Conservation (phyloP, 139 green algal genomes). For the Ettlia oleoabundans region DNA sequence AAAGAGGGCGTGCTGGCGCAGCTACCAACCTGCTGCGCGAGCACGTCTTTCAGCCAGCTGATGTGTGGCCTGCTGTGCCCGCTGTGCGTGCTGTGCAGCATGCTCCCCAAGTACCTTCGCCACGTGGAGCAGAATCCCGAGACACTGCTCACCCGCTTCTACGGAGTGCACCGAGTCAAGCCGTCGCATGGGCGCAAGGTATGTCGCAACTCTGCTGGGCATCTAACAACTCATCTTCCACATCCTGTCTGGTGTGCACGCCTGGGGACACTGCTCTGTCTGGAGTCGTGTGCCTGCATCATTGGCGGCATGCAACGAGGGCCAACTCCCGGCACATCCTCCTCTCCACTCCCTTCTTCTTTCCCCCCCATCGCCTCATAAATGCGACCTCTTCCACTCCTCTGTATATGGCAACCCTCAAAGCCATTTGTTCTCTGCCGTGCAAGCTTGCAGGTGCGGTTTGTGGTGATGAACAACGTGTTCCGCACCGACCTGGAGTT, state of each 20-base stretch:
- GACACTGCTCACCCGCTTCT: slow-evolving; percentile 84
- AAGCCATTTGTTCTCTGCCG: too few relatives aligned
- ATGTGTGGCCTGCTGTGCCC: not conserved
- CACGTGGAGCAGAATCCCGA: slow-evolving; percentile 66
- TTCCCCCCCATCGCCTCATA: not conserved
- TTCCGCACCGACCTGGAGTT: slow-evolving; percentile 88
- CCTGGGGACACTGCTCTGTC: too few relatives aligned
- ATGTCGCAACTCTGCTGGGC: too few relatives aligned
- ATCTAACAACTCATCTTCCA: too few relatives aligned
- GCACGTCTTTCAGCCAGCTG: too few relatives aligned
- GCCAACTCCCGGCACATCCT: not conserved
- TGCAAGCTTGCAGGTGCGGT: slow-evolving; percentile 87
- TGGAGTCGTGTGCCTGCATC: too few relatives aligned
- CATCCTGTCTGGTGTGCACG: too few relatives aligned
- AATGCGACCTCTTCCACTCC: too few relatives aligned
- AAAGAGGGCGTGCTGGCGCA: too few relatives aligned
- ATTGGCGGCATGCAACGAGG: too few relatives aligned
- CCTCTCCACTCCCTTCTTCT: not conserved
- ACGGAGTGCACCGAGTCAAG: slow-evolving; percentile 77
- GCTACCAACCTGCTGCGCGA: not conserved
- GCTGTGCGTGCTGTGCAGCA: slow-evolving; percentile 25
- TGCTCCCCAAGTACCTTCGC: slow-evolving; percentile 74
- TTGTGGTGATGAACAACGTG: slow-evolving; percentile 98
- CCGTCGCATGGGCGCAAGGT: slow-evolving; percentile 54
- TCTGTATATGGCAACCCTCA: too few relatives aligned